These are phyloP conservation scores for Pleurotus eryngii DNA, from an alignment of 768 basidiomycete genomes.

Conservation along the genomic window DNA sequence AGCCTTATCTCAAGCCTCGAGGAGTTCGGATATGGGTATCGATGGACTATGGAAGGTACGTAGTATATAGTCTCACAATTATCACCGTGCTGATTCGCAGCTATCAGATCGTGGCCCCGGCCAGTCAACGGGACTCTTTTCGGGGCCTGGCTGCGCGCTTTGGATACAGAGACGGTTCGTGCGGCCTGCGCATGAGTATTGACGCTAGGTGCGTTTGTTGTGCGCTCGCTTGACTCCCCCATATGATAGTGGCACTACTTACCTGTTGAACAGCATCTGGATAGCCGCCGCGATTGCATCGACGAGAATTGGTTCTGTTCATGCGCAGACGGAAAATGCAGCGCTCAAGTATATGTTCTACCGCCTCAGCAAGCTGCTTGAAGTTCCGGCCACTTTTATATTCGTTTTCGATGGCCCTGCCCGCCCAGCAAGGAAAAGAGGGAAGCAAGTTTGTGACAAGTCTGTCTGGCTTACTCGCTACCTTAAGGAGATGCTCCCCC, in stretches of 20 bases:
- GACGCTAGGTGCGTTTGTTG: conserved; percentile 25
- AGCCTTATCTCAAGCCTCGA: neutral
- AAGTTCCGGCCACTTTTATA: conserved; percentile 33
- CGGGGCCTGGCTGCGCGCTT: conserved; percentile 26
- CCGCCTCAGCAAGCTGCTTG: conserved; percentile 33
- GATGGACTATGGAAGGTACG: conserved; percentile 12
- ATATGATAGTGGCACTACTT: too few relatives aligned
- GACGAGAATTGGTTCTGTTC: neutral
- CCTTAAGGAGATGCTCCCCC: conserved; percentile 30
- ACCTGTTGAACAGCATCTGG: too few relatives aligned
- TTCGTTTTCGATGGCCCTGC: conserved; percentile 51
- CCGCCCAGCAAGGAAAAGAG: conserved; percentile 39
- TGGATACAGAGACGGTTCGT: conserved; percentile 27
- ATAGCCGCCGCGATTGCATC: too few relatives aligned
- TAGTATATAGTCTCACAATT: neutral
- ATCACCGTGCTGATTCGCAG: neutral
- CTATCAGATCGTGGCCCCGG: conserved; percentile 29
- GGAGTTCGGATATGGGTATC: conserved; percentile 11
- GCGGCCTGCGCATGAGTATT: conserved; percentile 35
- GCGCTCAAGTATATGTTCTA: conserved; percentile 42
- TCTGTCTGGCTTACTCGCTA: conserved; percentile 23
- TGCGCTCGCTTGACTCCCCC: too few relatives aligned
- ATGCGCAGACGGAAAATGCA: conserved; percentile 30
- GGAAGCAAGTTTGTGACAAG: conserved; percentile 25
- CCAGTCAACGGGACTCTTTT: conserved; percentile 28